Conservation (phyloP, 495 filamentous ascomycete species). For the Daldinia childiae region DNA sequence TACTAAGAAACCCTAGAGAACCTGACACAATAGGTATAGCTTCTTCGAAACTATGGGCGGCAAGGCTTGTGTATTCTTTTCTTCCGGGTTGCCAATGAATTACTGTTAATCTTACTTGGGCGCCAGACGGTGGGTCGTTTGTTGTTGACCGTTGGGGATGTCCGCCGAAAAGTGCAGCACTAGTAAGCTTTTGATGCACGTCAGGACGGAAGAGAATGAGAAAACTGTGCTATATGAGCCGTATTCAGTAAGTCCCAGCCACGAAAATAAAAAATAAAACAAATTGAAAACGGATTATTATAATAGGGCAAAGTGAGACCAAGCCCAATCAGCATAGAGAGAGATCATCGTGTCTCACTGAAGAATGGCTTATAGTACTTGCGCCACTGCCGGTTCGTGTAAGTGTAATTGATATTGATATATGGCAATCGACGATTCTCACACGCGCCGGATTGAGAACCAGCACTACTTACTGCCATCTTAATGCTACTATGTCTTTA, state of each 20-base stretch:
- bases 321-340: slow-evolving; percentile 14
- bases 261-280: slow-evolving; percentile 36
- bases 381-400: slow-evolving; percentile 16
- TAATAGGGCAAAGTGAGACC: slow-evolving; percentile 31
- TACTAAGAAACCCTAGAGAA: slow-evolving; percentile 19
- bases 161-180: slow-evolving; percentile 44
- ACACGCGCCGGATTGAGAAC: not conserved
- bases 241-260: slow-evolving; percentile 35
- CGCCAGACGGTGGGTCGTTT: slow-evolving; percentile 43
- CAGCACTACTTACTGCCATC: not conserved
- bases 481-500: not conserved
- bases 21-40: slow-evolving; percentile 37
- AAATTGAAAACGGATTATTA: slow-evolving; percentile 33
- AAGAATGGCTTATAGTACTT: slow-evolving; percentile 11
- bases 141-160: slow-evolving; percentile 48
- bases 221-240: slow-evolving; percentile 17
- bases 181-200: slow-evolving; percentile 41
- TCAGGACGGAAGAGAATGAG: slow-evolving; percentile 37
- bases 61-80: slow-evolving; percentile 22
- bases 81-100: slow-evolving; percentile 36
- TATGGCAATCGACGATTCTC: slow-evolving; percentile 2
- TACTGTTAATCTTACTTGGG: slow-evolving; percentile 45
- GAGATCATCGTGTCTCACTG: slow-evolving; percentile 37
- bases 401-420: slow-evolving; percentile 9
- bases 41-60: slow-evolving; percentile 27